A percentile compares a stretch with the other conserved stretches of the same genome.
Evolutionary conservation across 106 monocot species (phyloP).

Genomic region (Dendrobium huoshanense): DNA sequence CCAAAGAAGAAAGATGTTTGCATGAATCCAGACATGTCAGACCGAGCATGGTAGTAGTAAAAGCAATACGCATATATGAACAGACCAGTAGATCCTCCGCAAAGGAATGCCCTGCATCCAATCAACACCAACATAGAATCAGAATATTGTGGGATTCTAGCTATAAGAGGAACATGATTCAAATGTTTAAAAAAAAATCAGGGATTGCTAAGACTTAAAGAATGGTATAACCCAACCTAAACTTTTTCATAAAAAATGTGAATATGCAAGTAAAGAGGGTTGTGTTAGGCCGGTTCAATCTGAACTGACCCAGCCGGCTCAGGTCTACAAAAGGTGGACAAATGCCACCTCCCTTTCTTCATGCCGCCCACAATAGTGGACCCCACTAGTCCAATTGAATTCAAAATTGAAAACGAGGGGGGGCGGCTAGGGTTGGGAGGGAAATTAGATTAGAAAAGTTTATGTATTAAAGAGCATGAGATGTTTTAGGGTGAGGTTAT

Average conservation of each 20-base stretch:
- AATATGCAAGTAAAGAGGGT: neutral
- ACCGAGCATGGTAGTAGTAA: slow-evolving; percentile 28
- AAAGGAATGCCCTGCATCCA: slow-evolving; percentile 18
- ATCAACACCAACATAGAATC: neutral
- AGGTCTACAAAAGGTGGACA: no score
- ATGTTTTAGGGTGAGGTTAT: no score
- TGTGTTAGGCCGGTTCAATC: no score
- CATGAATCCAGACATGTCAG: slow-evolving; percentile 31
- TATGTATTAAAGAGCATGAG: no score
- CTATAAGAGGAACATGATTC: neutral
- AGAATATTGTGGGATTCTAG: neutral
- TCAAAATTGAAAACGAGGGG: no score
- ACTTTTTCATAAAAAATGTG: neutral
- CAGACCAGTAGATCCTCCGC: slow-evolving; percentile 26
- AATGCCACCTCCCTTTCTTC: no score
- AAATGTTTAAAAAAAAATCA: neutral
- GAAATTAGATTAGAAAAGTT: no score
- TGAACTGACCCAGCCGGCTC: no score
- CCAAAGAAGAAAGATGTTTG: slow-evolving; percentile 35
- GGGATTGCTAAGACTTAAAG: neutral
- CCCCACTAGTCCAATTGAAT: no score
- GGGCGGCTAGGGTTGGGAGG: no score
- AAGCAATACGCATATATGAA: slow-evolving; percentile 24
- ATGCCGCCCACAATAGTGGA: no score
- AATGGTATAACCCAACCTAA: neutral